phyloP scores from a whole-genome alignment of 495 filamentous ascomycete species.

The Podospora pseudocomata region DNA sequence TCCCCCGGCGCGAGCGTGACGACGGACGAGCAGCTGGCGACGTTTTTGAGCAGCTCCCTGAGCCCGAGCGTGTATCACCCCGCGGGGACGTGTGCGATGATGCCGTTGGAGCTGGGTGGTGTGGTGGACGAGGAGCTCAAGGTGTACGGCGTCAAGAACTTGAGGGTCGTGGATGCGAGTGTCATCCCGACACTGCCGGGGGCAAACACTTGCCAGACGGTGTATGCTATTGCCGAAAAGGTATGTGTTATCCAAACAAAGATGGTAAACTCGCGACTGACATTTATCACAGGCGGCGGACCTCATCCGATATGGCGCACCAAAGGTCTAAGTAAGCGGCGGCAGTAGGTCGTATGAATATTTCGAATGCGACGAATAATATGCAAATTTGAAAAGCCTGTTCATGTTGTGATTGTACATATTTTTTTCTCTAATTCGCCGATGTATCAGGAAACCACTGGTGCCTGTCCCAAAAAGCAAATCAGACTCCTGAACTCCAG shows the following conservation, averaged over 20 bases:
- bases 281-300: slow-evolving; percentile 16
- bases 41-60: slow-evolving; percentile 30
- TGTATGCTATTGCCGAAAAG: slow-evolving; percentile 46
- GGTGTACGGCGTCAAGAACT: slow-evolving; percentile 39
- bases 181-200: slow-evolving; percentile 39
- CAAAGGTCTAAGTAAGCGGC: not conserved
- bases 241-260: slow-evolving; percentile 17
- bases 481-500: not conserved
- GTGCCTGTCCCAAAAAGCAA: not conserved
- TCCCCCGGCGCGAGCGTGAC: slow-evolving; percentile 31
- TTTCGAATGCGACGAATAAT: not conserved
- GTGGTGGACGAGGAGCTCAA: slow-evolving; percentile 43
- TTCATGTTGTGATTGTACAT: not conserved
- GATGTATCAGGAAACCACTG: not conserved
- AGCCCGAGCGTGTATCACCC: slow-evolving; percentile 44
- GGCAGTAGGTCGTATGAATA: not conserved
- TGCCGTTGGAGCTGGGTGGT: slow-evolving; percentile 54
- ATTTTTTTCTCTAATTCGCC: not conserved
- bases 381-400: not conserved
- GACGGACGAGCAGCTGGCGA: slow-evolving; percentile 32
- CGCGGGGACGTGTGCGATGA: slow-evolving; percentile 40
- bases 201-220: slow-evolving; percentile 42
- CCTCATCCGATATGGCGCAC: slow-evolving; percentile 17
- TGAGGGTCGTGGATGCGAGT: slow-evolving; percentile 45
- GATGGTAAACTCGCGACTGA: too few relatives aligned